phyloP scores from a whole-genome alignment of 257 asterid genomes.

The Forsythia suspensa region DNA sequence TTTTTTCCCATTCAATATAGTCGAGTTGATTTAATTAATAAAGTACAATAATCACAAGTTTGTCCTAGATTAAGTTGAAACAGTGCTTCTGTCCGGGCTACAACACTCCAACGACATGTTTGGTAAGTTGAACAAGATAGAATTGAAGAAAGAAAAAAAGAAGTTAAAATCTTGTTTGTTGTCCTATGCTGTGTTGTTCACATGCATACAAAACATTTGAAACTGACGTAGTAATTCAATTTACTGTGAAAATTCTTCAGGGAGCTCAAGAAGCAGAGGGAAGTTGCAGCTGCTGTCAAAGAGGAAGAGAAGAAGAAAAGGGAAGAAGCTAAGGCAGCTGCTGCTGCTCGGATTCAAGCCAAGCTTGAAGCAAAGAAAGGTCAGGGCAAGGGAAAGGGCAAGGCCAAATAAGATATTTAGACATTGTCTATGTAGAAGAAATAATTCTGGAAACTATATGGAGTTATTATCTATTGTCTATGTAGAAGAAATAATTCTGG shows the following conservation, averaged over 20 bases:
- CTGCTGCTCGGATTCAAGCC: conserved; percentile 96
- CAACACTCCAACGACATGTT: neutral
- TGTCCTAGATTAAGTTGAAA: neutral
- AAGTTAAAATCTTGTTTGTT: neutral
- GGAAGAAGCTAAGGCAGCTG: conserved; percentile 98
- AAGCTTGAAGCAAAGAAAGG: conserved; percentile 89
- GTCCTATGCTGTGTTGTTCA: neutral
- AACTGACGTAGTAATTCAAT: neutral
- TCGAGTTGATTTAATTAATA: neutral
- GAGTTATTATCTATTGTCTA: neutral
- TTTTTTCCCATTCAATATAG: neutral
- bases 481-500: neutral
- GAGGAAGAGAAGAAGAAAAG: conserved; percentile 98
- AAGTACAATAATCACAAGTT: neutral
- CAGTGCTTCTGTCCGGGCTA: neutral
- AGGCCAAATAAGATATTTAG: conserved; percentile 44
- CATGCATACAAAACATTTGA: neutral
- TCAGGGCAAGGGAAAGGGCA: conserved; percentile 91
- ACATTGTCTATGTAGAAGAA: neutral
- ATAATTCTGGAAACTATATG: neutral
- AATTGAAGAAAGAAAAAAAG: neutral
- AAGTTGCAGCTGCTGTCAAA: conserved; percentile 67
- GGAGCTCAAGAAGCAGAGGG: conserved; percentile 94
- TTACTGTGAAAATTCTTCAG: conserved; percentile 30
- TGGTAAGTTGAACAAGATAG: neutral